Base-by-base conservation (phyloP, 306 rosid species). In the Styphnolobium japonicum region DNA sequence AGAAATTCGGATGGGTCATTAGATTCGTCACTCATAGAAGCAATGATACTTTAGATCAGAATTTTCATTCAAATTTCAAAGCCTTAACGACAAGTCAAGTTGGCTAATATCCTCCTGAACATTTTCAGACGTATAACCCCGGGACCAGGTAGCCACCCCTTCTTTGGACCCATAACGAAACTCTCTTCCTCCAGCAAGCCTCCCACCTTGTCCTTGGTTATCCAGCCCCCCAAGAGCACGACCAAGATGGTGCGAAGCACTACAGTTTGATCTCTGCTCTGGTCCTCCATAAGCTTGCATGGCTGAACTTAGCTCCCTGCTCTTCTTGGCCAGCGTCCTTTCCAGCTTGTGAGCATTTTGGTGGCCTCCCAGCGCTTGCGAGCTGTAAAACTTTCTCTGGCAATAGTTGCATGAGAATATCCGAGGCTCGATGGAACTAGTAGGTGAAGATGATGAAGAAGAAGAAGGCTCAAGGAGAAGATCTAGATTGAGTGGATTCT, bases 281-380 rank as follows among this genome's bases (percentile, higher is more conserved):
- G 22, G 16, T 27, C 75, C 80, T 19, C 76, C 77, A 45, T 72
- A 66, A 33, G 82, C 29, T 36, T 66, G 84, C 71, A 36, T 82
- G 65, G 85, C 33, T 3, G 93, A 87, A 49, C 53, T 45, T 1
- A 90, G 51, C 80, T 90, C 94, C 48, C 92, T 83, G 81, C 97
- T 92, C 80, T 90, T 94, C 89, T 94, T 94, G 6, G 98, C 98
- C 25, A 94, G 83, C 2, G 97, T 92, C 19, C 98, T 80, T 71
- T 92, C 98, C 0, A 94, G 90, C 71, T 92, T 94, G 81, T 94
- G 98, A 49, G 98, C 98, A 75, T 94, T 94, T 52, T 94, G 98
- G 78, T 94, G 98, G 0, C 98, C 98, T 0, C 98, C 98, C 3
- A 94, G 84, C 0, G 97, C 98, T 67, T 94, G 98, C 0, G 97